A percentile compares a stretch with the other conserved stretches of the same genome.
Conservation (phyloP, 2,329 filamentous ascomycete species). For the Thielaviopsis euricoi region DNA sequence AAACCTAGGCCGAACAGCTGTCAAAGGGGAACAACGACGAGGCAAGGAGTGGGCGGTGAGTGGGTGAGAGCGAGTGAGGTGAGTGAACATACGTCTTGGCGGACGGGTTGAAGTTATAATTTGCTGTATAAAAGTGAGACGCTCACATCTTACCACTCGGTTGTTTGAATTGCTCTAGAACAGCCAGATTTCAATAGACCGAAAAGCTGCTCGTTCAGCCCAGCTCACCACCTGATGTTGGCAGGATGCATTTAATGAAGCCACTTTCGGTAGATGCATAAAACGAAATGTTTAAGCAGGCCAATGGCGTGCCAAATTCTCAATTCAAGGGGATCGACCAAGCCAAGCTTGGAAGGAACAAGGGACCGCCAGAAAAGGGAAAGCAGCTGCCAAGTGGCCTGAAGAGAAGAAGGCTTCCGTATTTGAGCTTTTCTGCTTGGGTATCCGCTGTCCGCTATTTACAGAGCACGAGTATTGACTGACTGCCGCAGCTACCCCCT, state of each 20-base stretch:
- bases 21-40: not conserved
- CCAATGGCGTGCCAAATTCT: too few species aligned
- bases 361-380: not conserved
- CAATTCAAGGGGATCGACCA: not conserved
- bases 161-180: too few species aligned
- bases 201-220: not conserved
- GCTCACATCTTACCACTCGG: too few species aligned
- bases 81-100: too few species aligned
- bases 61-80: not conserved
- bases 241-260: not conserved
- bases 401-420: not conserved
- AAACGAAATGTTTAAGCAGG: not conserved
- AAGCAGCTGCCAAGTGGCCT: constrained; percentile 10
- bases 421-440: too few species aligned
- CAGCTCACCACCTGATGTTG: not conserved
- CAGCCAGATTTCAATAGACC: too few species aligned
- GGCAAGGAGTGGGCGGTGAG: too few species aligned
- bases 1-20: not conserved
- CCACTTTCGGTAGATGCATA: not conserved
- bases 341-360: not conserved
- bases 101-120: too few species aligned
- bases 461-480: too few species aligned
- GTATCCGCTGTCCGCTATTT: too few species aligned
- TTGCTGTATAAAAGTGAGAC: too few species aligned
- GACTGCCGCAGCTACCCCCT: not conserved